These are phyloP conservation scores for Adansonia gregorii DNA, from an alignment of 441 rosid species.

Conservation along the genomic window DNA sequence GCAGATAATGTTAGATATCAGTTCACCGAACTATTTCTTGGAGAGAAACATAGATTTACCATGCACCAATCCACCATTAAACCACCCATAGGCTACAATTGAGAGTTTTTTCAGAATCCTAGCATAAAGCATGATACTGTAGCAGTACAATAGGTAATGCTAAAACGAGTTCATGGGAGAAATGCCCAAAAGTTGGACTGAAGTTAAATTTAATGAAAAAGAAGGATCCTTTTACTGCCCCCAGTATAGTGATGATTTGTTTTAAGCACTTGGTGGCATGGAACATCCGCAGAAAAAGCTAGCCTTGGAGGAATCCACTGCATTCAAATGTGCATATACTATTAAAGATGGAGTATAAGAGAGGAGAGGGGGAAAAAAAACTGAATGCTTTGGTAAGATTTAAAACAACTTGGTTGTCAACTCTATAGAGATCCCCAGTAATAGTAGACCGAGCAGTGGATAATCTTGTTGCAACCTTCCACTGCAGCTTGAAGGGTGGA, in stretches of 20 bases:
- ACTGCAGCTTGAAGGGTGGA: constrained; percentile 71
- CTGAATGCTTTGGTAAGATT: constrained; percentile 91
- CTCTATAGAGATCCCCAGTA: constrained; percentile 86
- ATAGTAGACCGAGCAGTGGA: constrained; percentile 90
- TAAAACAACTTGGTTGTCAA: constrained; percentile 90
- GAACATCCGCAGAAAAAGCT: constrained; percentile 4
- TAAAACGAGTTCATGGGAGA: background rate
- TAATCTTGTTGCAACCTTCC: constrained; percentile 86
- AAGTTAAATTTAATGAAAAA: background rate
- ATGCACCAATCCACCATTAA: constrained; percentile 2
- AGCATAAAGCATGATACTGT: background rate
- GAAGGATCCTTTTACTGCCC: background rate
- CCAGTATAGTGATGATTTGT: background rate
- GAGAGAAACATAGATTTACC: background rate
- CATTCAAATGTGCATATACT: constrained; percentile 4
- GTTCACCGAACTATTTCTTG: constrained; percentile 6
- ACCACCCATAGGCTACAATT: background rate
- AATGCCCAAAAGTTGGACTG: constrained; percentile 8
- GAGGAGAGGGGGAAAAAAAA: constrained; percentile 29
- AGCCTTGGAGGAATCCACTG: constrained; percentile 1
- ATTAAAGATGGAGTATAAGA: background rate
- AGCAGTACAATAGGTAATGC: background rate
- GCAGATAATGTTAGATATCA: constrained; percentile 26
- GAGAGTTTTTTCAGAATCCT: background rate
- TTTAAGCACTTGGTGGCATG: constrained; percentile 1